A percentile compares a stretch with the other conserved stretches of the same genome.
Evolutionary conservation across 164 flowering plant species (phyloP).

Genomic region (Vitis labrusca): DNA sequence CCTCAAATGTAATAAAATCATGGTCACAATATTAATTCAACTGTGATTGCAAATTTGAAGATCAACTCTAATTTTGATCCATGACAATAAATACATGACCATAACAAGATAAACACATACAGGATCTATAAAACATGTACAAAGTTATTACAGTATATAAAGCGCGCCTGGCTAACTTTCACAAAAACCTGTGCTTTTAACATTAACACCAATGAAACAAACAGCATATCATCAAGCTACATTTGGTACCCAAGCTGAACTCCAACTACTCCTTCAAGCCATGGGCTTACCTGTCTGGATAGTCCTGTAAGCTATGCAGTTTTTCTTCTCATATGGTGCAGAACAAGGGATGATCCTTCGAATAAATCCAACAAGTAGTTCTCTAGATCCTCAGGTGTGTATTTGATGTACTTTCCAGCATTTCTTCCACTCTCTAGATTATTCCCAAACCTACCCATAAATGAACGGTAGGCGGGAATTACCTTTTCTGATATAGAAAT

Average conservation of each 20-base stretch:
- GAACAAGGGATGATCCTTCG: constrained; percentile 62
- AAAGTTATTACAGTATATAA: constrained; percentile 38
- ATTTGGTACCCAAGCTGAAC: constrained; percentile 14
- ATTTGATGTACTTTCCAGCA: constrained; percentile 80
- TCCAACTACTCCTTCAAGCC: constrained; percentile 24
- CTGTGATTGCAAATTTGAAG: neutral
- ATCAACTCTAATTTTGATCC: neutral
- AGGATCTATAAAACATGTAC: constrained; percentile 32
- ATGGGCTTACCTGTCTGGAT: constrained; percentile 28
- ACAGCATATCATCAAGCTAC: constrained; percentile 27
- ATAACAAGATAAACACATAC: constrained; percentile 7
- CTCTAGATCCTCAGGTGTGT: constrained; percentile 79
- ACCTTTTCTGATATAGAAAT: constrained; percentile 78
- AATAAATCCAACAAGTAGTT: constrained; percentile 65
- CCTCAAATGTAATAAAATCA: neutral
- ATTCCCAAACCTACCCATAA: constrained; percentile 68
- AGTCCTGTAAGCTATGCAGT: constrained; percentile 30
- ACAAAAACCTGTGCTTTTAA: constrained; percentile 28
- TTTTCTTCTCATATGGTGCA: constrained; percentile 56
- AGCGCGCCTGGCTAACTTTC: constrained; percentile 17
- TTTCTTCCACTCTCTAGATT: constrained; percentile 77
- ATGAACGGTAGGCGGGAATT: constrained; percentile 76
- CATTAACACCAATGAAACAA: constrained; percentile 24
- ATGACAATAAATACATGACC: constrained; percentile 22
- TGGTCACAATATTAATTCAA: constrained; percentile 6